These are phyloP conservation scores for Trichosporon faecale DNA, from an alignment of 1,284 basidiomycete species.

Conservation along the genomic window DNA sequence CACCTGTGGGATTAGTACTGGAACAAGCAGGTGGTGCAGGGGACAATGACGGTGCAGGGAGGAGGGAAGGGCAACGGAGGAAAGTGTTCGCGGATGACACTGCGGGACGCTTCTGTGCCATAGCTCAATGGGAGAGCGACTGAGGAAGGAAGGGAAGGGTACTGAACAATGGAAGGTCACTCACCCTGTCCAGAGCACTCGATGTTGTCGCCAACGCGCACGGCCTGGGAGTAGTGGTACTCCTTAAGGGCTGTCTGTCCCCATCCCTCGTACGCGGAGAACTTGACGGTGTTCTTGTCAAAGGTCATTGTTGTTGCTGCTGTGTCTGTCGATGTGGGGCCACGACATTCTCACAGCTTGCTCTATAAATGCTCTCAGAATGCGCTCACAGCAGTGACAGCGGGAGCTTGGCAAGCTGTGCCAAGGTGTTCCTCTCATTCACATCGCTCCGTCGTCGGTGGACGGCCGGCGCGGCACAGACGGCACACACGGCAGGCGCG, in stretches of 20 bases:
- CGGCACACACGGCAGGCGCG: not conserved
- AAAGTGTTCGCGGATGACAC: too few species aligned
- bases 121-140: too few species aligned
- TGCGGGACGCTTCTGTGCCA: too few species aligned
- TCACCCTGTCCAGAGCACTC: conserved; percentile 34
- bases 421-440: not conserved
- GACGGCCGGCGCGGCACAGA: not conserved
- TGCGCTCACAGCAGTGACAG: not conserved
- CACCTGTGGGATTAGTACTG: conserved; percentile 19
- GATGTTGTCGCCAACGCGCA: conserved; percentile 33
- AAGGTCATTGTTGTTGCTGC: not conserved
- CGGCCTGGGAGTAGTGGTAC: conserved; percentile 30
- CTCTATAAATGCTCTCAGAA: not conserved
- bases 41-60: too few species aligned
- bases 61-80: too few species aligned
- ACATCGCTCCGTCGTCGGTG: not conserved
- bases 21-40: too few species aligned
- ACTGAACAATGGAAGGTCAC: not conserved
- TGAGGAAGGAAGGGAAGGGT: too few species aligned
- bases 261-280: not conserved
- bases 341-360: too few species aligned
- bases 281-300: conserved; percentile 6
- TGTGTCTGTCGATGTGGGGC: not conserved
- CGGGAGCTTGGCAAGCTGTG: not conserved
- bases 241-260: not conserved